Conservation (phyloP, 345 rosid genomes). For the Zanthoxylum bungeanum region DNA sequence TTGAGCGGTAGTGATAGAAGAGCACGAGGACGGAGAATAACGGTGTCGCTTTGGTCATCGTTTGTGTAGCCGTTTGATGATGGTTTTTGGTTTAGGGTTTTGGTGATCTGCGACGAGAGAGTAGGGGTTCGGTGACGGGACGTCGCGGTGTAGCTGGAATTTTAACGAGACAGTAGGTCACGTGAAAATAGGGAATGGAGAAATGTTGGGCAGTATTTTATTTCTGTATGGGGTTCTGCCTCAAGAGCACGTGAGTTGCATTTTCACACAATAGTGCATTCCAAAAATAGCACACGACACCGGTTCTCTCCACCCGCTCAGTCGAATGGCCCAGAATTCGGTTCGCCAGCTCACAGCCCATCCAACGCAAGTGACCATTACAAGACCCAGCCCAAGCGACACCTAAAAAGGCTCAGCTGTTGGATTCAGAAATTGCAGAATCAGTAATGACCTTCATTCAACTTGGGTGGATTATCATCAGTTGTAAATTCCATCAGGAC, state of each 20-base stretch:
- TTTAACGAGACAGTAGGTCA: constrained; percentile 22
- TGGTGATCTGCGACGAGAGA: neutral
- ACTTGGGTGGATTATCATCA: too few relatives aligned
- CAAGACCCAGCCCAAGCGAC: too few relatives aligned
- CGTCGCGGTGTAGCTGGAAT: constrained; percentile 23
- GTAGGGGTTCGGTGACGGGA: neutral
- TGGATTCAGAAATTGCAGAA: too few relatives aligned
- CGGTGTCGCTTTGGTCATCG: constrained; percentile 2
- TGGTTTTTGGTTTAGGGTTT: neutral
- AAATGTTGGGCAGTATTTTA: neutral
- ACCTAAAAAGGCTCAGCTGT: too few relatives aligned
- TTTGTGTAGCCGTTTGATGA: neutral
- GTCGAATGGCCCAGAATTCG: too few relatives aligned
- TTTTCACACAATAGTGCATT: neutral
- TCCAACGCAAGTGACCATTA: too few relatives aligned
- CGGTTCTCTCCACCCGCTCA: too few relatives aligned
- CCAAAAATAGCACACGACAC: too few relatives aligned
- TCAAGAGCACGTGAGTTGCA: neutral
- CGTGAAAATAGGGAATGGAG: constrained; percentile 27
- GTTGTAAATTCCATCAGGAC: too few relatives aligned
- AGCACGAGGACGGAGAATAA: constrained; percentile 11
- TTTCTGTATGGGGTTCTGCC: neutral
- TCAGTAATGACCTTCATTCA: too few relatives aligned
- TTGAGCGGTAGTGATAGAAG: constrained; percentile 19
- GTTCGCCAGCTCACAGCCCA: too few relatives aligned